A percentile compares a stretch with the other conserved stretches of the same genome.
Evolutionary conservation across 306 rosid genomes (phyloP).

Genomic region (Ceratonia siliqua): DNA sequence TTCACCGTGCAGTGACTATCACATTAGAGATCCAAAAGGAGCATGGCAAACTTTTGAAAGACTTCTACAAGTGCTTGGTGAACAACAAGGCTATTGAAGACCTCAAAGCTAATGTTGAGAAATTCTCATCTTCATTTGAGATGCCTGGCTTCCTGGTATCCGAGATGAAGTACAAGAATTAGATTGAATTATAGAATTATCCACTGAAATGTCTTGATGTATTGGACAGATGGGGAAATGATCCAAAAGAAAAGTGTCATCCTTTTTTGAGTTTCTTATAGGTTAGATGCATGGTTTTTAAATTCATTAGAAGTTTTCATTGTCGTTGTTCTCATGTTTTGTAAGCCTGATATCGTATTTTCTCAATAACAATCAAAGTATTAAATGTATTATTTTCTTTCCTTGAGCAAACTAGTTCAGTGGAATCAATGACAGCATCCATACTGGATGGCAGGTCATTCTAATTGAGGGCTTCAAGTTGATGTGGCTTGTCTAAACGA

Average conservation of each 20-base stretch:
- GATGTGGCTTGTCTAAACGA: no score
- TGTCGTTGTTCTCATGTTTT: slow-evolving; percentile 22
- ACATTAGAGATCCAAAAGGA: slow-evolving; percentile 88
- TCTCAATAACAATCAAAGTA: slow-evolving; percentile 8
- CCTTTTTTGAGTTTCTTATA: background rate
- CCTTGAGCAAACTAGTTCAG: background rate
- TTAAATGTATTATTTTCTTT: slow-evolving; percentile 5
- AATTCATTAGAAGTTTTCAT: background rate
- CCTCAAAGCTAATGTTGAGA: slow-evolving; percentile 89
- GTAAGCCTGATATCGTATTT: slow-evolving; percentile 28
- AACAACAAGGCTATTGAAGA: slow-evolving; percentile 79
- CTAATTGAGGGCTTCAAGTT: no score
- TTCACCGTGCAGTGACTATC: slow-evolving; percentile 78
- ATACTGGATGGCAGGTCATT: no score
- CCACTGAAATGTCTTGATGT: slow-evolving; percentile 18
- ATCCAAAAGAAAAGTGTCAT: slow-evolving; percentile 28
- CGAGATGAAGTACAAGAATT: slow-evolving; percentile 91
- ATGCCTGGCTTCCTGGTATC: slow-evolving; percentile 86
- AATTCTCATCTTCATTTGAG: slow-evolving; percentile 68
- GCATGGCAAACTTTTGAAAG: slow-evolving; percentile 86
- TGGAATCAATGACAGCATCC: no score
- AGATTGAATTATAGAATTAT: slow-evolving; percentile 31
- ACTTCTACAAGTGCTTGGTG: slow-evolving; percentile 92
- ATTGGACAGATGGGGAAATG: background rate
- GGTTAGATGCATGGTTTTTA: slow-evolving; percentile 1